Evolutionary conservation across 2,329 filamentous ascomycete species (phyloP), one percentile per base, ranked within the genome.

Genomic region (Juglanconis sp.): DNA sequence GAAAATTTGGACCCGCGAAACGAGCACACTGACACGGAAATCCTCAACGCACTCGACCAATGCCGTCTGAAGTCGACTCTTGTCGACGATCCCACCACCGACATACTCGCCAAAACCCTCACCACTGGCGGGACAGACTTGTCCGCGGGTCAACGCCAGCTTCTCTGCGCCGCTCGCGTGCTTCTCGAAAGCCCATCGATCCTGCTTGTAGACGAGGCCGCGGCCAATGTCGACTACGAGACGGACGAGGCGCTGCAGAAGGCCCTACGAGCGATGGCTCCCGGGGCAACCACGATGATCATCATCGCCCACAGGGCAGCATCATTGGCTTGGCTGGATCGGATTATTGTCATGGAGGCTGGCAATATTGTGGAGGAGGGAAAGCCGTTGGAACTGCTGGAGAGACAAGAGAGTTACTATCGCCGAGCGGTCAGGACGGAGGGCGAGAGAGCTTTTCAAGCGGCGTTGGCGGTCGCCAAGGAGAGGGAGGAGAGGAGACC

Each of bases 141-240:
- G 15, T 73, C 70, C 0, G 69, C 70, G 7, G 71, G 71, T 2
- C 71, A 73, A 50, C 63, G 69, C 2, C 71, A 73, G 57, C 65
- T 72, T 1, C 65, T 72, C 1, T 71, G 69, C 42, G 67, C 72
- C 1, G 68, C 71, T 0, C 69, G 71, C 15, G 68, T 69, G 15
- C 17, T 60, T 7, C 53, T 60, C 32, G 31, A 49, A 9, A 42
- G 44, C 32, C 44, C 32, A 11, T 17, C 58, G n/a, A 51, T 60
- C 5, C 35, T 60, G 11, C 53, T 60, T 11, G 44, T 60, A 15
- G 58, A 60, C 38, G 58, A 60, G n/a, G 58, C 58, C 6, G 53
- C 58, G 8, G 58, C 58, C 6, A 56, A 48, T 11, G 46, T 60
- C 38, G 58, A 60, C 48, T 54, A 56, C n/a, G 53, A 56, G 46